phyloP scores from a whole-genome alignment of 306 rosid genomes.

The Begonia peltatifolia region DNA sequence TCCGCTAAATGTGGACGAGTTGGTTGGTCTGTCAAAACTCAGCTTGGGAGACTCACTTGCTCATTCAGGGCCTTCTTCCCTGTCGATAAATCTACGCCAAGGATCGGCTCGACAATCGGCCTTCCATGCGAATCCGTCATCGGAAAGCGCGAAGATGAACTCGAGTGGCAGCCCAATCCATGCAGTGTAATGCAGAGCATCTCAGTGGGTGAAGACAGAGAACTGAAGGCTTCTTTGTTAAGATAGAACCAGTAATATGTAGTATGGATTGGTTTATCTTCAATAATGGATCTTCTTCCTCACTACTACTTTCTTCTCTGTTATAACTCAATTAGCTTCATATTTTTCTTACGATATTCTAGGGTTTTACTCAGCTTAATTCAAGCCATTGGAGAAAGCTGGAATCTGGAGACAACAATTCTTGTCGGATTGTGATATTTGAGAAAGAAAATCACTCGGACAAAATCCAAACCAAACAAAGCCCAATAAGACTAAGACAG shows the following conservation, averaged over 20 bases:
- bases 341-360: no score
- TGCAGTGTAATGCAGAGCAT: constrained; percentile 37
- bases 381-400: no score
- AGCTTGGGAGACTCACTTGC: constrained; percentile 75
- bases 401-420: no score
- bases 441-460: no score
- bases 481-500: no score
- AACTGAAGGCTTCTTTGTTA: constrained; percentile 9
- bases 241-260: constrained; percentile 27
- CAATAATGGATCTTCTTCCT: constrained; percentile 22
- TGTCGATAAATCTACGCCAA: constrained; percentile 56
- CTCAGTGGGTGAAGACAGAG: constrained; percentile 15
- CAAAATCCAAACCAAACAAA: no score
- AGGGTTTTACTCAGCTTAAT: no score
- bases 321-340: no score
- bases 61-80: constrained; percentile 52
- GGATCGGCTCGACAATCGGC: constrained; percentile 96
- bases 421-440: no score
- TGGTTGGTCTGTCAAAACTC: constrained; percentile 90
- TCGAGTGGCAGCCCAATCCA: constrained; percentile 65
- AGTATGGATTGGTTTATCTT: constrained; percentile 37
- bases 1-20: constrained; percentile 85
- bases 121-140: constrained; percentile 71
- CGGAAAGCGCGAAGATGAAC: constrained; percentile 43
- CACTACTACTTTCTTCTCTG: neutral